Evolutionary conservation across 2,329 filamentous ascomycete species (phyloP), one percentile per base, ranked within the genome.

Genomic region (Graphilbum sp.): DNA sequence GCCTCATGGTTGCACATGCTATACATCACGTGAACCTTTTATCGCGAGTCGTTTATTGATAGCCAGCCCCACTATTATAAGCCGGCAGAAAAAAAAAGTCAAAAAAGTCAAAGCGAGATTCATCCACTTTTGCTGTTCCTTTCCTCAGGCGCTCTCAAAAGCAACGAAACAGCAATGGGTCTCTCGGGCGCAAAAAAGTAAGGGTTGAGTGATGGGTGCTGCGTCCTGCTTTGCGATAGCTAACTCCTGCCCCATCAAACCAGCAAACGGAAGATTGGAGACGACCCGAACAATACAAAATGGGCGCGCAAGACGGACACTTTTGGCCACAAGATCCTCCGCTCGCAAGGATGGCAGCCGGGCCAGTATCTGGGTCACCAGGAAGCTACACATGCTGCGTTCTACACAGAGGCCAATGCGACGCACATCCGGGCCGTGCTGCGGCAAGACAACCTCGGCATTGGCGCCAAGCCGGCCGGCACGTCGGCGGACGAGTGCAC

Each of bases 201-300:
- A 54, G 27, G 27, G 23, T 7, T 25, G 23, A 25, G 23, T 25
- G 23, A 19, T n/a, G n/a, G n/a, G n/a, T n/a, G n/a, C n/a, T n/a
- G n/a, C n/a, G n/a, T n/a, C n/a, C 21, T 17, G 33, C 41, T 49
- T 38, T 43, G 17, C n/a, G n/a, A n/a, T n/a, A 30, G 17, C 20
- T 24, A 13, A 20, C 20, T 5, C 16, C 13, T n/a, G 32, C 41
- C 21, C 15, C 7, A 29, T 37, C n/a, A n/a, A n/a, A n/a, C n/a
- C n/a, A 61, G 55, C 44, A 57, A 53, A 48, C 67, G 67, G 35
- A 93, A 88, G 61, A 76, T 96, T 53, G 80, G 79, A 47, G 70
- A 80, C 54, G 90, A 98, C 59, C 90, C 90, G 8, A 95, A 96
- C 62, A 98, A 96, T 58, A 94, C 84, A 35, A 75, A 73, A 67